These are phyloP conservation scores for Mayamaea pseudoterrestris DNA, from an alignment of 108 stramenopile species.

Conservation along the genomic window DNA sequence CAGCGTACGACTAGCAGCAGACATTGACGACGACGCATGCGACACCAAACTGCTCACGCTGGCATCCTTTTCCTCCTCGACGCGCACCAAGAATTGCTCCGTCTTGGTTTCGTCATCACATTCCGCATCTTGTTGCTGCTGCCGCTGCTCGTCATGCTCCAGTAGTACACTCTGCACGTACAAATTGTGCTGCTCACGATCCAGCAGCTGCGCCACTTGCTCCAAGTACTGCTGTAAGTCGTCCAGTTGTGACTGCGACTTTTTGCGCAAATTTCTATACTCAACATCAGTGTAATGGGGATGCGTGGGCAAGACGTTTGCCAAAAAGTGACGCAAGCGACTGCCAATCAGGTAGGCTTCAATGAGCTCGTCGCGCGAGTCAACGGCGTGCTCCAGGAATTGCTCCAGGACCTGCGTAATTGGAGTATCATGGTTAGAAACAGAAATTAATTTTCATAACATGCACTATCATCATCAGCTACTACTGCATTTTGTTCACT, in stretches of 20 bases:
- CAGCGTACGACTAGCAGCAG: too few species aligned
- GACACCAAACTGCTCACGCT: too few species aligned
- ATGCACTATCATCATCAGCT: background rate
- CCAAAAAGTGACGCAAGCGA: conserved; percentile 31
- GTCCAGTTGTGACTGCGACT: conserved; percentile 21
- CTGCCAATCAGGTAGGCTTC: conserved; percentile 33
- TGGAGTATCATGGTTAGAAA: background rate
- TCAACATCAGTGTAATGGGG: conserved; percentile 11
- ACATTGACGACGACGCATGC: too few species aligned
- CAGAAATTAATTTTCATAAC: background rate
- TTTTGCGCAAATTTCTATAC: conserved; percentile 4
- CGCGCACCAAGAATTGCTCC: too few species aligned
- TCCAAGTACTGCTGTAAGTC: conserved; percentile 27
- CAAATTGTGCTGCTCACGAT: conserved; percentile 27
- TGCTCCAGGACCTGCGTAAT: conserved; percentile 27
- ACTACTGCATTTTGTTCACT: too few species aligned
- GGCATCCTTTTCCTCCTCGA: too few species aligned
- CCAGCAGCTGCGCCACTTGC: conserved; percentile 25
- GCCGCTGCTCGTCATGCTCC: too few species aligned
- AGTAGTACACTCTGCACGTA: too few species aligned
- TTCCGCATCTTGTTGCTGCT: too few species aligned
- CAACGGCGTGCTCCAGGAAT: conserved; percentile 21
- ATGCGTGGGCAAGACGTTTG: conserved; percentile 29
- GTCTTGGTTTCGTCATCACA: too few species aligned
- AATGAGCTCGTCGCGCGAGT: conserved; percentile 9